A percentile compares a stretch with the other conserved stretches of the same genome.
Conservation (phyloP, 2,329 filamentous ascomycete genomes). For the Cercospora beticola region DNA sequence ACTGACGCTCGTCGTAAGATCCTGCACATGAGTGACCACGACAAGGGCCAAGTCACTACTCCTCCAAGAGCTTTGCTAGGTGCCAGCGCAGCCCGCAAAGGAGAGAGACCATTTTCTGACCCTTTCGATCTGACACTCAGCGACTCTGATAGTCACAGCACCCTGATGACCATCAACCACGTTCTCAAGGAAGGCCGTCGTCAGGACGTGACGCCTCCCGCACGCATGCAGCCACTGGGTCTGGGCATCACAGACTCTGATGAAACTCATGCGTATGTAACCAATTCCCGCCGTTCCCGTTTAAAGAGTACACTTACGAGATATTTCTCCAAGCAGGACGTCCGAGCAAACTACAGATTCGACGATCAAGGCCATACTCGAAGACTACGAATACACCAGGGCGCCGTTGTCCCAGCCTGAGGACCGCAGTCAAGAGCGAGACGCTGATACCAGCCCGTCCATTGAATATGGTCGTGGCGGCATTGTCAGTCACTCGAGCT, state of each 20-base stretch:
- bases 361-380: conserved; percentile 31
- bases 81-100: conserved; percentile 2
- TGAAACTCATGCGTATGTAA: conserved; percentile 37
- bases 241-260: conserved; percentile 25
- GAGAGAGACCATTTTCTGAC: conserved; percentile 22
- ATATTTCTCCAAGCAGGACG: conserved; percentile 33
- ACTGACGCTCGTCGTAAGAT: conserved; percentile 34
- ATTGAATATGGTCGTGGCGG: conserved; percentile 19
- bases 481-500: not conserved
- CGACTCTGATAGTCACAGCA: conserved; percentile 23
- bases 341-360: conserved; percentile 26
- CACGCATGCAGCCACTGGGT: conserved; percentile 15
- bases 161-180: conserved; percentile 21
- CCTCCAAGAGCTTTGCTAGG: conserved; percentile 17
- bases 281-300: conserved; percentile 28
- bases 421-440: not conserved
- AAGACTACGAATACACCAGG: conserved; percentile 32
- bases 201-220: conserved; percentile 10
- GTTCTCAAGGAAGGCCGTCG: conserved; percentile 20
- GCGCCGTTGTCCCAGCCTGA: conserved; percentile 10
- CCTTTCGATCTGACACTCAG: conserved; percentile 35
- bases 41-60: conserved; percentile 9
- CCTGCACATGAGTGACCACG: conserved; percentile 23
- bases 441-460: conserved; percentile 13
- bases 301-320: conserved; percentile 39